Evolutionary conservation across 352 stramenopile genomes (phyloP).

Genomic region (Plasmopara viticola): DNA sequence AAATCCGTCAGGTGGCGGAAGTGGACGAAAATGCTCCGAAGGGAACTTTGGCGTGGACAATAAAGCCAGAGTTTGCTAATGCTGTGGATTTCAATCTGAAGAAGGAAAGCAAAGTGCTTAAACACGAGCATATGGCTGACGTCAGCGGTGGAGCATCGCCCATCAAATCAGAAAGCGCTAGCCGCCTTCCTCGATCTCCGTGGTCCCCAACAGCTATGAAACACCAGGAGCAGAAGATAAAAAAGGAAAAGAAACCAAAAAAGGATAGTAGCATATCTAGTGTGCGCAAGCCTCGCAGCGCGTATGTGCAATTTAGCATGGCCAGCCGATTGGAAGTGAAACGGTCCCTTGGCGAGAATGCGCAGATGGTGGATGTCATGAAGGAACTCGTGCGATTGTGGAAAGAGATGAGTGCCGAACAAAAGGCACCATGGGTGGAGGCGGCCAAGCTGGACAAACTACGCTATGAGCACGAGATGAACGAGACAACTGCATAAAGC

Average conservation of each 20-base stretch:
- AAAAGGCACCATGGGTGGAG: constrained; percentile 55
- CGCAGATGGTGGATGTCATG: constrained; percentile 62
- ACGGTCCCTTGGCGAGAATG: constrained; percentile 28
- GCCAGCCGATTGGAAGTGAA: constrained; percentile 53
- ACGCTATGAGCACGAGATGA: constrained; percentile 71
- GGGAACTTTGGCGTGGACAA: constrained; percentile 38
- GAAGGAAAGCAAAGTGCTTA: constrained; percentile 43
- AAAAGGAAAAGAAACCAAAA: constrained; percentile 51
- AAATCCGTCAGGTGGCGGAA: constrained; percentile 59
- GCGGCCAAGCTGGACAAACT: constrained; percentile 47
- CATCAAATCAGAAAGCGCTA: constrained; percentile 27
- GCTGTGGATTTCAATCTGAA: constrained; percentile 23
- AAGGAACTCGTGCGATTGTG: constrained; percentile 42
- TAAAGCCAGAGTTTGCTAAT: constrained; percentile 42
- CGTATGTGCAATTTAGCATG: constrained; percentile 68
- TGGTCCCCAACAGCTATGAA: constrained; percentile 73
- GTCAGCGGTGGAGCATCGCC: constrained; percentile 15
- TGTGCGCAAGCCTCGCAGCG: constrained; percentile 46
- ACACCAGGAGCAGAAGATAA: constrained; percentile 36
- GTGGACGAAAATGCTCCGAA: constrained; percentile 43
- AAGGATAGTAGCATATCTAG: constrained; percentile 20
- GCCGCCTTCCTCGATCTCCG: constrained; percentile 46
- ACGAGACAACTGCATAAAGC: constrained; percentile 41
- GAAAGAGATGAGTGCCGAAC: constrained; percentile 48
- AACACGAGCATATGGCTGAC: constrained; percentile 38